Evolutionary conservation across 2,329 filamentous ascomycete genomes (phyloP), one percentile per base, ranked within the genome.

Genomic region (Fusarium staphyleae): DNA sequence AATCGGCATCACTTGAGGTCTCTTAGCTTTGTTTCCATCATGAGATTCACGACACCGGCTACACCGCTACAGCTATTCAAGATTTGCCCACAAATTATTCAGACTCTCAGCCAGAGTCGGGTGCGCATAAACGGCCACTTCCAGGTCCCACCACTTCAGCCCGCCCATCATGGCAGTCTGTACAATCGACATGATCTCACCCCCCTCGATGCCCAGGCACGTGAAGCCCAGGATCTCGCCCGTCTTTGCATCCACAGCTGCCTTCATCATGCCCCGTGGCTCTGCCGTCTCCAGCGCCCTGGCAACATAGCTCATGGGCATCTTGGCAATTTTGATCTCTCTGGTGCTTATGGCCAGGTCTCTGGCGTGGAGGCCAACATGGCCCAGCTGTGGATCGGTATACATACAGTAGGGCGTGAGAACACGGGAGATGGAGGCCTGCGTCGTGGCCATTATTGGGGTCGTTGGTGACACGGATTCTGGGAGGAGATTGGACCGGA

Each of bases 331-430:
- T 59, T 75, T 74, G 50, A 77, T 71, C 35, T 73, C 70, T 4
- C 68, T 62, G n/a, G 55, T 60, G n/a, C 63, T 55, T 5, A 62
- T 60, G 15, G 55, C 51, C 14, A 69, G 53, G 28, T 81, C 75
- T 18, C 65, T 65, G 22, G 76, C 75, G 47, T 79, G 77, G 6
- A 81, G 62, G 1, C 81, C 81, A 13, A 83, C 73, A 47, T 82
- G 80, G 2, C 72, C 80, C 10, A 83, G 72, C 66, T 83, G 79
- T 4, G 81, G 81, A 56, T 82, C 78, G 2, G 78, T 83, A 69
- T 79, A 83, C 48, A 81, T 73, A 5, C 78, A 76, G 57, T 81
- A 81, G 3, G 81, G 80, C 7, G 77, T 70, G 15, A 75, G 55
- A 4, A 70, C 65, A 46, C 74, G 66, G 7, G 68, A 69, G 4